Percentiles rank a stretch among this genome's conserved stretches.
Conservation (phyloP, 1,284 basidiomycete genomes). For the Boletus smithii region DNA sequence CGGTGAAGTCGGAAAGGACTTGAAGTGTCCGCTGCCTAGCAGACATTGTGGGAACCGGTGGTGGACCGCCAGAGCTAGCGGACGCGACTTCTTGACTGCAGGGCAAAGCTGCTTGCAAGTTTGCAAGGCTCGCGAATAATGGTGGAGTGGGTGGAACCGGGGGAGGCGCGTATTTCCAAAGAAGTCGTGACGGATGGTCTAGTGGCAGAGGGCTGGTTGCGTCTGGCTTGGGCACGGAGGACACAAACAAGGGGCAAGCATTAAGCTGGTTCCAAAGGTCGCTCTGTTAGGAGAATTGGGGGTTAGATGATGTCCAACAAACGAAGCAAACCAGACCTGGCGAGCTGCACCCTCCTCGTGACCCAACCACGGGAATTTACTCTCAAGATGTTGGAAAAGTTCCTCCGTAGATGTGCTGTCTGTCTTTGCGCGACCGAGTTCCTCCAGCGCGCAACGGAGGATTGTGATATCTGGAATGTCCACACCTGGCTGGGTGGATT, state of each 20-base stretch:
- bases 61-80: slow-evolving; percentile 29
- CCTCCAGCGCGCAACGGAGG: slow-evolving; percentile 58
- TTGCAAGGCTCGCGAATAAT: slow-evolving; percentile 44
- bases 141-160: slow-evolving; percentile 40
- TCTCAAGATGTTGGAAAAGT: slow-evolving; percentile 55
- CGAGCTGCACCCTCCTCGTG: slow-evolving; percentile 42
- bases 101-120: slow-evolving; percentile 48
- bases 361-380: slow-evolving; percentile 53
- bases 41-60: slow-evolving; percentile 25
- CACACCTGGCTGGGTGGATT: slow-evolving; percentile 31
- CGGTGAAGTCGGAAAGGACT: slow-evolving; percentile 48
- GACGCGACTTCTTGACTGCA: slow-evolving; percentile 29
- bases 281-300: slow-evolving; percentile 38
- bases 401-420: slow-evolving; percentile 52
- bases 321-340: slow-evolving; percentile 43
- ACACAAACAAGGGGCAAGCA: slow-evolving; percentile 48
- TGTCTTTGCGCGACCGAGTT: slow-evolving; percentile 41
- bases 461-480: slow-evolving; percentile 50
- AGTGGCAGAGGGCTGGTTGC: slow-evolving; percentile 6
- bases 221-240: slow-evolving; percentile 17
- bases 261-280: slow-evolving; percentile 59
- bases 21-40: slow-evolving; percentile 46
- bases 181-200: slow-evolving; percentile 32
- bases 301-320: slow-evolving; percentile 2
- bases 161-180: slow-evolving; percentile 55